Evolutionary conservation across 2,329 filamentous ascomycete species (phyloP).

Genomic region (Pseudohalonectria lignicola): DNA sequence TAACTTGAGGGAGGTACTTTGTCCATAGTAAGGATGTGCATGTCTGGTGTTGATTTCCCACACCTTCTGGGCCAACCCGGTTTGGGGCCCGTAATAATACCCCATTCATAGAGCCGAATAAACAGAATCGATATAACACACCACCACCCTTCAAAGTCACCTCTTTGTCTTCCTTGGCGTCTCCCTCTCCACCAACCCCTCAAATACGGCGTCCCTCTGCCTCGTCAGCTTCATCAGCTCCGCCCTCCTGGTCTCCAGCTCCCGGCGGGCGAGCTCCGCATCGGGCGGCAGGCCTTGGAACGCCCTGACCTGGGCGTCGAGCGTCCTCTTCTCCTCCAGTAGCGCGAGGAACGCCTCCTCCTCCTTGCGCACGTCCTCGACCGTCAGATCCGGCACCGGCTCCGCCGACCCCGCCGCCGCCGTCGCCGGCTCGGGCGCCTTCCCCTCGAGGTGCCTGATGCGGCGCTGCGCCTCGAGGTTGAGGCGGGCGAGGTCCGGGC

Average conservation of each 20-base stretch:
- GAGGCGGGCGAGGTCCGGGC: slow-evolving; percentile 49
- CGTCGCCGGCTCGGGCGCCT: slow-evolving; percentile 56
- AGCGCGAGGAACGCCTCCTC: slow-evolving; percentile 49
- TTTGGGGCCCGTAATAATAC: no score
- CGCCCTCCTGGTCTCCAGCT: slow-evolving; percentile 55
- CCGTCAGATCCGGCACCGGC: slow-evolving; percentile 30
- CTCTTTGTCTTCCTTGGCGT: slow-evolving; percentile 40
- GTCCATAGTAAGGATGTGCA: no score
- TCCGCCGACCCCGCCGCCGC: slow-evolving; percentile 23
- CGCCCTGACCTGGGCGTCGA: slow-evolving; percentile 51
- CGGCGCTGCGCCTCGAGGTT: slow-evolving; percentile 66
- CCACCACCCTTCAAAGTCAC: no score
- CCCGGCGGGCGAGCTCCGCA: slow-evolving; percentile 52
- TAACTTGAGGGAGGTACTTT: no score
- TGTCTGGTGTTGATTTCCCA: no score
- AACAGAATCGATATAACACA: no score
- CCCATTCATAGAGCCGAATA: no score
- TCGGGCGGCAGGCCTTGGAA: slow-evolving; percentile 69
- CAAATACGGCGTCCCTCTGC: slow-evolving; percentile 64
- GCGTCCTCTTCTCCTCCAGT: slow-evolving; percentile 41
- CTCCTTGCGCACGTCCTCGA: slow-evolving; percentile 47
- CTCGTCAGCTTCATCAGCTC: slow-evolving; percentile 52
- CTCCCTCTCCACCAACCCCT: slow-evolving; percentile 54
- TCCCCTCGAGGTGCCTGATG: slow-evolving; percentile 54
- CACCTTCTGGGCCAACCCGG: no score